phyloP scores from a whole-genome alignment of 441 rosid genomes.

The Melastoma candidum region DNA sequence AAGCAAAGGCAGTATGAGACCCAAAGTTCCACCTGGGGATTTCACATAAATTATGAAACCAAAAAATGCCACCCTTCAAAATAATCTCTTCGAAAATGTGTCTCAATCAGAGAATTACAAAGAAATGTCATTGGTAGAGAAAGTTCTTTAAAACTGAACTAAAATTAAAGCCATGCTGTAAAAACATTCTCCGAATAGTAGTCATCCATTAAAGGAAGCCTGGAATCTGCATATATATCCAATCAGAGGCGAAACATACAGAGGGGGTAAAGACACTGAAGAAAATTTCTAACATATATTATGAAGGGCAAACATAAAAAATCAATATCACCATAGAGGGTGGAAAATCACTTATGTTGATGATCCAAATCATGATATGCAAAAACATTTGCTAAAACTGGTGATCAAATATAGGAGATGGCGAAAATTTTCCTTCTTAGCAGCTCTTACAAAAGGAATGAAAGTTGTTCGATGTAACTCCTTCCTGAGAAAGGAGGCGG shows the following conservation, averaged over 20 bases:
- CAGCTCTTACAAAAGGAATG: no score
- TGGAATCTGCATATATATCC: conserved; percentile 46
- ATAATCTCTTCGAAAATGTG: no score
- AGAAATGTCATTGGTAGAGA: no score
- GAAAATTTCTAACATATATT: conserved; percentile 2
- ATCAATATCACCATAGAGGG: neutral
- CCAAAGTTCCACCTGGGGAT: conserved; percentile 42
- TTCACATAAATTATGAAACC: conserved; percentile 87
- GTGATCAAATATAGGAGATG: no score
- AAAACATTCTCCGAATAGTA: conserved; percentile 67
- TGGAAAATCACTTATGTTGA: neutral
- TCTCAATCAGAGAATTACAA: no score
- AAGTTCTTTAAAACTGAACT: no score
- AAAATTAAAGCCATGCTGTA: neutral
- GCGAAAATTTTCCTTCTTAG: no score
- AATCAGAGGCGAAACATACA: no score
- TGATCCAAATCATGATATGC: no score
- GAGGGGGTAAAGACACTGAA: conserved; percentile 5
- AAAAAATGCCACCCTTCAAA: conserved; percentile 84
- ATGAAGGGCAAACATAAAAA: neutral
- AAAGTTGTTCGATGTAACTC: conserved; percentile 48
- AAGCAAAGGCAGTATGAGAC: conserved; percentile 61
- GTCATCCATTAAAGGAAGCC: conserved; percentile 79
- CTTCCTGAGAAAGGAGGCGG: conserved; percentile 66
- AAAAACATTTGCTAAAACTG: no score